Conservation (phyloP, 352 stramenopile species). For the Pythium scleroteichum region DNA sequence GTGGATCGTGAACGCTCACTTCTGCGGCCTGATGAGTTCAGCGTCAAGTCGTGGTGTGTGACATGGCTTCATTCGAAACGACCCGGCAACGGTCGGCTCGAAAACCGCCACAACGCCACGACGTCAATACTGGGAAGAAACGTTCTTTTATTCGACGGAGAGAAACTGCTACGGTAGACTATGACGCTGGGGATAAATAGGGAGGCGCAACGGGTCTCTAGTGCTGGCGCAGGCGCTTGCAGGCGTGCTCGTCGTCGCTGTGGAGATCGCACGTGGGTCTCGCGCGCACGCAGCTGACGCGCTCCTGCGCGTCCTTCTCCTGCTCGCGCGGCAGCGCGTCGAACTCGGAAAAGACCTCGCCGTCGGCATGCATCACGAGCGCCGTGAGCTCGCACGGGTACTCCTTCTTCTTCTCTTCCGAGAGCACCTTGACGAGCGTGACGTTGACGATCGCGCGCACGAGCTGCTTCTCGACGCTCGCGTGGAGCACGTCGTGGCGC, state of each 20-base stretch:
- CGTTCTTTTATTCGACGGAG: neutral
- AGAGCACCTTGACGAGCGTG: slow-evolving; percentile 48
- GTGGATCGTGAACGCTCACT: neutral
- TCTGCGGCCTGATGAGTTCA: slow-evolving; percentile 1
- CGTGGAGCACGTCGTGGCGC: slow-evolving; percentile 25
- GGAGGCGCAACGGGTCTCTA: no score
- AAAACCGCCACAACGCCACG: slow-evolving; percentile 4
- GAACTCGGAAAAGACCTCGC: slow-evolving; percentile 30
- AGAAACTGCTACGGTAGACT: no score
- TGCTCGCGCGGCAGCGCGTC: slow-evolving; percentile 18
- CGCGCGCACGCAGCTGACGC: slow-evolving; percentile 16
- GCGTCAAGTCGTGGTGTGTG: slow-evolving; percentile 12
- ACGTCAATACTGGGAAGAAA: neutral
- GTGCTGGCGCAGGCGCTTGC: slow-evolving; percentile 21
- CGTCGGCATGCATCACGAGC: slow-evolving; percentile 30
- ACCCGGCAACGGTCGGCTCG: slow-evolving; percentile 6
- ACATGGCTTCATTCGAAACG: slow-evolving; percentile 16
- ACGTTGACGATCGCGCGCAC: slow-evolving; percentile 47
- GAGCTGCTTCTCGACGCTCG: slow-evolving; percentile 37
- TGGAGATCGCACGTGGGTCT: slow-evolving; percentile 20
- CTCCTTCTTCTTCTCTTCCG: slow-evolving; percentile 40
- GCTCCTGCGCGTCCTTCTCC: slow-evolving; percentile 4
- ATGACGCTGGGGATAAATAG: slow-evolving; percentile 21
- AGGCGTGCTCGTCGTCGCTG: slow-evolving; percentile 10
- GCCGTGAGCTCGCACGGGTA: slow-evolving; percentile 57